Evolutionary conservation across 116 monocot genomes (phyloP), one percentile per base, ranked within the genome.

Genomic region (Iris pallida): DNA sequence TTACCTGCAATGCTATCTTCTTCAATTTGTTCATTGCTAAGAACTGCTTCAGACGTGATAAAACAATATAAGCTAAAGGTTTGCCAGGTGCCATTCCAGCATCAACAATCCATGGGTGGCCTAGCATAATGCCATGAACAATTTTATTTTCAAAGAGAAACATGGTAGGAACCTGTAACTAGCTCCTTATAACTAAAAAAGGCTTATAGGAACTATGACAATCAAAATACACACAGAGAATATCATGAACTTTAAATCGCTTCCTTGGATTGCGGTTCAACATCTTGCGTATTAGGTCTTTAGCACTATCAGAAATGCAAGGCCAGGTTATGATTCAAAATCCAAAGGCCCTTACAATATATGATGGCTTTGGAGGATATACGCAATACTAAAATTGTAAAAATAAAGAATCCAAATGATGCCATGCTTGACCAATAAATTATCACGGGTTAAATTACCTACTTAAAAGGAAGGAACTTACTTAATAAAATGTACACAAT

Each of bases 321-420:
- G 92, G 96, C 96, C 96, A 96, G 96, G 96, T 64, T 96, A 83
- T 15, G 96, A 85, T 75, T 89, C 85, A 75, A 96, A 96, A 82
- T 96, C 96, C 63, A 96, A 63, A 20, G 65, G 65, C 19, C 83
- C 96, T 80, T 83, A 80, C 57, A 96, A 75, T n/a, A 59, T 69
- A 71, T 53, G 30, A 62, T 40, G 62, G 14, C 54, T 68, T 59
- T 65, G 30, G 40, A 16, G 48, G 65, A 61, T 14, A 52, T 16
- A 64, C 16, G 0, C 42, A 13, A 47, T 3, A 30, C 3, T 30
- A 3, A 30, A 30, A 30, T 30, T 0, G 30, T 15, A 20, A 8
- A 30, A 47, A 65, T 10, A 59, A 41, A 48, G 15, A 57, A 64
- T 20, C 2, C 43, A 42, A 43, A 62, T 8, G 20, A 15, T 61